Base-by-base conservation (phyloP, 1,139 yeast genomes). In the Zygoascus sp. region DNA sequence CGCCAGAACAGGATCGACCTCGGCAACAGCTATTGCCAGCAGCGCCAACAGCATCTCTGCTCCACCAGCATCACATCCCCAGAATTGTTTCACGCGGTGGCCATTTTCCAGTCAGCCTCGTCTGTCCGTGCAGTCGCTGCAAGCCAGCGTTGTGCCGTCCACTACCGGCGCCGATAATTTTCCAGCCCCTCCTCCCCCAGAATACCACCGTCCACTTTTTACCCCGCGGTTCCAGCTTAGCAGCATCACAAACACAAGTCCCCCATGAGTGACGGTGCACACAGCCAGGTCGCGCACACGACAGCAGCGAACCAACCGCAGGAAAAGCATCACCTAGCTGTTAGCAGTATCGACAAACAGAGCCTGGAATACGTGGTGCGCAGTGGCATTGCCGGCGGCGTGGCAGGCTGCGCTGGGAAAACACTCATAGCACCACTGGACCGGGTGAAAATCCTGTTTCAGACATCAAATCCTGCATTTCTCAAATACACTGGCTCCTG, bases 391-490 rank as follows among this genome's bases (percentile, higher is more conserved):
- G 95, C 98, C 0, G 99, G 99, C 10, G 99, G 99, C 0, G 59
- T 88, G 1, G 97, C 98, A 0, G 99, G 99, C 0, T 81, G 90
- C 47, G 88, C 94, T 7, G 98, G 97, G 5, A 92, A 92, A 61
- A 89, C 97, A 0, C 72, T 90, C 45, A 86, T 92, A 40, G 99
- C 99, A 0, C 99, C 99, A 0, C 67, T 92, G 47, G 99, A 92
- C 65, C 75, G 99, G 58, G 92, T 92, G 53, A 92, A 92, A 68
- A 92, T 92, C 58, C 70, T 92, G 42, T 92, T 92, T 65, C 99
- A 92, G 67, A 94, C 99, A 0, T 81, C 94, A 20, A 90, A 90
- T 59, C 97, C 97, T 0, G 92, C 84, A 51, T 92, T 86, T 59
- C 66, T 78, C 32, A 77, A 83, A 63, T 89, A 80, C 63, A 74